A percentile compares a stretch with the other conserved stretches of the same genome.
phyloP scores from a whole-genome alignment of 2,329 filamentous ascomycete species.

The Daldinia eschscholtzii region DNA sequence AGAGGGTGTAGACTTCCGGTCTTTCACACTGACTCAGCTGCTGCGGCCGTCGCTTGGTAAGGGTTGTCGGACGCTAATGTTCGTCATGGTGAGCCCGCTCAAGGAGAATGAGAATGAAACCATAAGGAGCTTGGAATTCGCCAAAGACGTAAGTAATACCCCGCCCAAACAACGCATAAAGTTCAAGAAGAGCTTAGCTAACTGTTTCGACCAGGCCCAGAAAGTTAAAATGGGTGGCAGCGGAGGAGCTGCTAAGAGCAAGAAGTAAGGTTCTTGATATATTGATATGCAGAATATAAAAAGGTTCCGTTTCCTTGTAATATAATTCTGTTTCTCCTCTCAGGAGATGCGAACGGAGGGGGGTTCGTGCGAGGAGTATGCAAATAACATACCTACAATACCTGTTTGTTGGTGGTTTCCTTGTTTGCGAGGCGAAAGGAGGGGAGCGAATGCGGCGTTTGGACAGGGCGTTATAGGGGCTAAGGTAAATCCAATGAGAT shows the following conservation, averaged over 20 bases:
- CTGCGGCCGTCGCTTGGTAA: constrained; percentile 95
- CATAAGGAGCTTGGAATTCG: constrained; percentile 93
- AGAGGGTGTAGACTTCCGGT: constrained; percentile 90
- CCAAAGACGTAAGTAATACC: constrained; percentile 79
- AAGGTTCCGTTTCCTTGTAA: background rate
- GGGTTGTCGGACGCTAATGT: constrained; percentile 98
- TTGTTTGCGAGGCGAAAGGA: background rate
- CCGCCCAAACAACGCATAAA: background rate
- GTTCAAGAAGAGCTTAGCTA: constrained; percentile 7
- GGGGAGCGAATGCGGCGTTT: constrained; percentile 4
- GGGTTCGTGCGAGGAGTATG: background rate
- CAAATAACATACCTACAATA: background rate
- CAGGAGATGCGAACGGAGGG: background rate
- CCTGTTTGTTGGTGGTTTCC: background rate
- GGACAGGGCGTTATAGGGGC: background rate
- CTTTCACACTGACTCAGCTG: constrained; percentile 96
- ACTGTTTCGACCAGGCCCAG: constrained; percentile 45
- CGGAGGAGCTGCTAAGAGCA: constrained; percentile 38
- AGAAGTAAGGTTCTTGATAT: constrained; percentile 32
- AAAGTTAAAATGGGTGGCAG: constrained; percentile 52
- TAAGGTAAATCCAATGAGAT: constrained; percentile 7
- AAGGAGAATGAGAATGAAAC: constrained; percentile 93
- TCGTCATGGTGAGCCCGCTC: constrained; percentile 96
- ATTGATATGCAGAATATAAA: background rate
- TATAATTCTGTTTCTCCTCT: background rate